These are phyloP conservation scores for Metschnikowia borealis DNA, from an alignment of 805 yeast species.

Conservation along the genomic window DNA sequence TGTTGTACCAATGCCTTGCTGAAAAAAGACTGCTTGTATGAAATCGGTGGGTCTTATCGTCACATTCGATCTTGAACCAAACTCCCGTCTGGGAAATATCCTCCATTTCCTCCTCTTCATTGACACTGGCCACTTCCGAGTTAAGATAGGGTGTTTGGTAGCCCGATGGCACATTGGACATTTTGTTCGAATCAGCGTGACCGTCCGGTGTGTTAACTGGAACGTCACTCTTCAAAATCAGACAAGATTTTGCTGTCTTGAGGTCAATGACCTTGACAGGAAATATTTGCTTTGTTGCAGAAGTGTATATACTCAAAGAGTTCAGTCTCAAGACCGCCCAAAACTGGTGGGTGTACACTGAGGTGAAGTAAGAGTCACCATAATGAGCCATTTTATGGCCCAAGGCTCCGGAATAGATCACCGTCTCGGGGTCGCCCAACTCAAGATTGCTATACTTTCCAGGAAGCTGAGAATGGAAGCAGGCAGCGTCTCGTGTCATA, in stretches of 20 bases:
- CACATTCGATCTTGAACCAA: slow-evolving; percentile 60
- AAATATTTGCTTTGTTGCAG: slow-evolving; percentile 78
- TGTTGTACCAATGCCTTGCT: slow-evolving; percentile 79
- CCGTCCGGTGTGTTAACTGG: neutral
- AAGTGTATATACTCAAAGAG: slow-evolving; percentile 62
- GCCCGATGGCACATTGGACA: neutral
- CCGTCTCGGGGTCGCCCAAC: slow-evolving; percentile 12
- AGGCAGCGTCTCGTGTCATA: slow-evolving; percentile 57
- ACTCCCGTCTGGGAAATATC: slow-evolving; percentile 30
- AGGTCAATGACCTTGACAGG: slow-evolving; percentile 76
- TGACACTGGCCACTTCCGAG: slow-evolving; percentile 14
- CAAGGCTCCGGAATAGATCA: slow-evolving; percentile 34
- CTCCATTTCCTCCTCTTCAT: slow-evolving; percentile 19
- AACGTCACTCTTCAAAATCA: slow-evolving; percentile 32
- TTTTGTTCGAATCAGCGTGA: neutral
- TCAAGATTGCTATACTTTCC: slow-evolving; percentile 13
- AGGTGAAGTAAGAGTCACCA: slow-evolving; percentile 34
- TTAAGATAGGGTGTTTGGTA: slow-evolving; percentile 2
- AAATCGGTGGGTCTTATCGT: slow-evolving; percentile 56
- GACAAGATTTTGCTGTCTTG: slow-evolving; percentile 58
- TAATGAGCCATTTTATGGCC: slow-evolving; percentile 37
- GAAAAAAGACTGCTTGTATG: slow-evolving; percentile 67
- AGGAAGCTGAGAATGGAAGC: slow-evolving; percentile 81
- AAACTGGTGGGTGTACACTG: slow-evolving; percentile 46
- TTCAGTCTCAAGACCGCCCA: slow-evolving; percentile 80